phyloP scores from a whole-genome alignment of 2,329 filamentous ascomycete species.

The Apiospora phragmitis region DNA sequence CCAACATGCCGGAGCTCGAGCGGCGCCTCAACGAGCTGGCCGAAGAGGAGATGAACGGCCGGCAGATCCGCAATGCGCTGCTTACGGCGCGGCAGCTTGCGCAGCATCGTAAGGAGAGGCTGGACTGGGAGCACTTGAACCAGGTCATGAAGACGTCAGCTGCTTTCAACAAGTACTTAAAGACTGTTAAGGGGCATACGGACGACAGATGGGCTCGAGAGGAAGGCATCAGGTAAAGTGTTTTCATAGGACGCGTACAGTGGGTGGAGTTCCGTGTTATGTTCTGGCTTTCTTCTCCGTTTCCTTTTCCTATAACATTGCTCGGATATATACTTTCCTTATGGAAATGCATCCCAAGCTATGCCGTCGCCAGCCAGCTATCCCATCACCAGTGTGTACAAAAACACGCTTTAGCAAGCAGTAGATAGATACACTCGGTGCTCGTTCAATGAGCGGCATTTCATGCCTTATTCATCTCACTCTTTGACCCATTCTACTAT shows the following conservation, averaged over 20 bases:
- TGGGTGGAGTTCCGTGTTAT: neutral
- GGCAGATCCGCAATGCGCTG: conserved; percentile 40
- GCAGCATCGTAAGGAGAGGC: conserved; percentile 16
- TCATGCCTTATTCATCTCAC: too few relatives aligned
- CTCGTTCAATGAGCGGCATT: too few relatives aligned
- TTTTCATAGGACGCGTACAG: neutral
- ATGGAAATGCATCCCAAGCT: neutral
- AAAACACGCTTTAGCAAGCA: too few relatives aligned
- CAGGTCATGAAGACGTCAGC: conserved; percentile 22
- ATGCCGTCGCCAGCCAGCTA: neutral
- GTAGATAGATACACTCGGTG: too few relatives aligned
- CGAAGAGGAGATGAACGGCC: conserved; percentile 36
- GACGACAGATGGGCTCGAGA: conserved; percentile 20
- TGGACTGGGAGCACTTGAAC: conserved; percentile 21
- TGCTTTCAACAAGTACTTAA: conserved; percentile 23
- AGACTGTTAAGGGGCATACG: conserved; percentile 18
- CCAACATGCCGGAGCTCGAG: conserved; percentile 21
- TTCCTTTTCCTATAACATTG: neutral
- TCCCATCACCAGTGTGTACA: too few relatives aligned
- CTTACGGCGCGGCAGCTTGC: conserved; percentile 24
- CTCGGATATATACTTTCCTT: neutral
- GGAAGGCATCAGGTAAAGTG: neutral
- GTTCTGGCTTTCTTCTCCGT: neutral
- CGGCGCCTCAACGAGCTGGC: conserved; percentile 27
- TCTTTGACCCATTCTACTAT: too few relatives aligned